Evolutionary conservation across 2,329 filamentous ascomycete species (phyloP).

Genomic region (Aureobasidium sp.): DNA sequence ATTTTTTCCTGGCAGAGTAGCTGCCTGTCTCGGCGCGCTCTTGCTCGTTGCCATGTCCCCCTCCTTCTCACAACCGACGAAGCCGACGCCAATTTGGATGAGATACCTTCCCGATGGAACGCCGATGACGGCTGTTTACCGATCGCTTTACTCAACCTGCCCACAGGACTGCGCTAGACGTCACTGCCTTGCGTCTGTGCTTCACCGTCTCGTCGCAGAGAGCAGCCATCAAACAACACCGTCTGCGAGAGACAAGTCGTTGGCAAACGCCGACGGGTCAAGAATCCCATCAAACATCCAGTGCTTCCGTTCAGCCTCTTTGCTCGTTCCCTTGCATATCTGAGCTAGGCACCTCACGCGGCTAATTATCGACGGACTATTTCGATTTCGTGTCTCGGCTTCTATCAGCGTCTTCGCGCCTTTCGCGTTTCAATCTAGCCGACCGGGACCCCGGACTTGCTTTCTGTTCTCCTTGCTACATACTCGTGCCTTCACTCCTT

Average conservation of each 20-base stretch:
- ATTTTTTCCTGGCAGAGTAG: neutral
- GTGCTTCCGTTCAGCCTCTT: constrained; percentile 7
- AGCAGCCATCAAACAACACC: neutral
- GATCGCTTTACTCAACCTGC: constrained; percentile 12
- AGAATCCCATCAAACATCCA: constrained; percentile 2
- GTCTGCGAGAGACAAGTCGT: neutral
- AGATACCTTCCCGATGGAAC: constrained; percentile 13
- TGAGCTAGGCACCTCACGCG: neutral
- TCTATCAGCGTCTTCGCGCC: constrained; percentile 6
- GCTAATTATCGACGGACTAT: constrained; percentile 6
- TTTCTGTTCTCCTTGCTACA: neutral
- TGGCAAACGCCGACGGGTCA: constrained; percentile 9
- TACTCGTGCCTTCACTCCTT: neutral
- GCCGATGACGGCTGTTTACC: constrained; percentile 15
- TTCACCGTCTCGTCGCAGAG: neutral
- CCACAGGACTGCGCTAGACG: constrained; percentile 1
- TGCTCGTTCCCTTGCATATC: neutral
- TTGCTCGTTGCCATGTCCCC: neutral
- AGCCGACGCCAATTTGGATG: constrained; percentile 14
- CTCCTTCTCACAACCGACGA: constrained; percentile 1
- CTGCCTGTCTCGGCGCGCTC: constrained; percentile 5
- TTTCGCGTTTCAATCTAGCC: constrained; percentile 4
- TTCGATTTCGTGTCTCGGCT: constrained; percentile 2
- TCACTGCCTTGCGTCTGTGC: constrained; percentile 5
- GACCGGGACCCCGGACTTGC: constrained; percentile 7